phyloP scores from a whole-genome alignment of 83 land plant genomes.

The Larix sibirica region DNA sequence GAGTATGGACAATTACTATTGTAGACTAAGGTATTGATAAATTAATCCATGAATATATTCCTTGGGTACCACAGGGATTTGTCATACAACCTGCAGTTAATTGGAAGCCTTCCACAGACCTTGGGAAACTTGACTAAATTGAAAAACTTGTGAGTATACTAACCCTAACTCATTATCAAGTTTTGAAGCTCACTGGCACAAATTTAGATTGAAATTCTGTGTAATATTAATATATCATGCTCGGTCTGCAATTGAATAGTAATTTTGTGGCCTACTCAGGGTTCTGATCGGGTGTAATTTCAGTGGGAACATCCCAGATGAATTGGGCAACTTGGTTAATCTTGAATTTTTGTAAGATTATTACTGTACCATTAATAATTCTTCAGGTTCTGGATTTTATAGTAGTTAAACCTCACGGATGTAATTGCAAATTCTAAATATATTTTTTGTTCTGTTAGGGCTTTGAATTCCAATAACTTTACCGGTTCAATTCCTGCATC shows the following conservation, averaged over 20 bases:
- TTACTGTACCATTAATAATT: too few species aligned
- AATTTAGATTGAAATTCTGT: not conserved
- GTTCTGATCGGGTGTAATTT: constrained; percentile 38
- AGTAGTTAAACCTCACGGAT: too few species aligned
- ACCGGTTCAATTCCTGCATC: constrained; percentile 15
- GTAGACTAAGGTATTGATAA: not conserved
- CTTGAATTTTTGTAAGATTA: constrained; percentile 30
- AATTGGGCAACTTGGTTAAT: constrained; percentile 17
- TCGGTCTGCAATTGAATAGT: not conserved
- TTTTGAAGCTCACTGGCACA: not conserved
- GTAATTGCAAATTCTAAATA: too few species aligned
- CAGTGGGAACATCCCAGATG: constrained; percentile 31
- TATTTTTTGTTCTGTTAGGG: not conserved
- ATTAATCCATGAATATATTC: not conserved
- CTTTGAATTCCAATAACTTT: constrained; percentile 13
- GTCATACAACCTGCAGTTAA: constrained; percentile 42
- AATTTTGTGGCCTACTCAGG: constrained; percentile 9
- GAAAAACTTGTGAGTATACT: constrained; percentile 21
- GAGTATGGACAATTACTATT: not conserved
- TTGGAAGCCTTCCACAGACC: constrained; percentile 32
- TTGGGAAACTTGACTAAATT: constrained; percentile 37
- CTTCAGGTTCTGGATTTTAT: too few species aligned
- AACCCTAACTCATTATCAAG: not conserved
- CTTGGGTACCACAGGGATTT: constrained; percentile 40
- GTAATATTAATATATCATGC: not conserved